Conservation (phyloP, 495 filamentous ascomycete genomes). For the Aspergillus asperescens region DNA sequence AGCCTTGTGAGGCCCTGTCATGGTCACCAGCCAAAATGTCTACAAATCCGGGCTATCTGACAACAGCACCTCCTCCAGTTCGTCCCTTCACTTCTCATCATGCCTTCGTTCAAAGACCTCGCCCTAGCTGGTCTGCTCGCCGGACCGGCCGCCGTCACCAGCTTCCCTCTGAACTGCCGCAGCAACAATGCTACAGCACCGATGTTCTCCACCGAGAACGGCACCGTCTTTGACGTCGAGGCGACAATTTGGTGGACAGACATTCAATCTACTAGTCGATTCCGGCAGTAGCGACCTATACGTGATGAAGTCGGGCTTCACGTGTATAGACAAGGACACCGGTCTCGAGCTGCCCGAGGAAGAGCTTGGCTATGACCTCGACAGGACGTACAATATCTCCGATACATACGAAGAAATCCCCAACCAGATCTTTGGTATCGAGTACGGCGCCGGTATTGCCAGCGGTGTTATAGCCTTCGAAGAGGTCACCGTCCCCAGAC, state of each 20-base stretch:
- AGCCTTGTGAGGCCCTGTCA: too few species aligned
- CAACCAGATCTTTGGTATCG: constrained; percentile 51
- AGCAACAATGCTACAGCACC: neutral
- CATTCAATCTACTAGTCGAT: constrained; percentile 51
- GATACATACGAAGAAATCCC: constrained; percentile 38
- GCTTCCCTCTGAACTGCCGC: neutral
- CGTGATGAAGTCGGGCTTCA: constrained; percentile 43
- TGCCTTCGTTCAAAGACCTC: neutral
- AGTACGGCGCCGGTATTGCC: constrained; percentile 53
- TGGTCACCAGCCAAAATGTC: too few species aligned
- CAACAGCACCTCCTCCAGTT: neutral
- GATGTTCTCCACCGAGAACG: neutral
- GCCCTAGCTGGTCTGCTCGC: neutral
- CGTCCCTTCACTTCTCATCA: neutral
- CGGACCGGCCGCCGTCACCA: neutral
- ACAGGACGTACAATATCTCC: constrained; percentile 44
- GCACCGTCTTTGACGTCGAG: constrained; percentile 4
- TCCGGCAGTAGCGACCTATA: constrained; percentile 61
- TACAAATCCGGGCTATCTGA: neutral
- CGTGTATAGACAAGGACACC: constrained; percentile 39
- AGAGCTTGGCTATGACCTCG: constrained; percentile 35
- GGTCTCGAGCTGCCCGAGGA: constrained; percentile 36
- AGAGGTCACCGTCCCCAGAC: constrained; percentile 45
- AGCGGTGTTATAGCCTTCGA: constrained; percentile 54
- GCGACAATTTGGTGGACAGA: constrained; percentile 26